Base-by-base conservation (phyloP, 2,329 filamentous ascomycete species). In the Epicoccum sorghinum region DNA sequence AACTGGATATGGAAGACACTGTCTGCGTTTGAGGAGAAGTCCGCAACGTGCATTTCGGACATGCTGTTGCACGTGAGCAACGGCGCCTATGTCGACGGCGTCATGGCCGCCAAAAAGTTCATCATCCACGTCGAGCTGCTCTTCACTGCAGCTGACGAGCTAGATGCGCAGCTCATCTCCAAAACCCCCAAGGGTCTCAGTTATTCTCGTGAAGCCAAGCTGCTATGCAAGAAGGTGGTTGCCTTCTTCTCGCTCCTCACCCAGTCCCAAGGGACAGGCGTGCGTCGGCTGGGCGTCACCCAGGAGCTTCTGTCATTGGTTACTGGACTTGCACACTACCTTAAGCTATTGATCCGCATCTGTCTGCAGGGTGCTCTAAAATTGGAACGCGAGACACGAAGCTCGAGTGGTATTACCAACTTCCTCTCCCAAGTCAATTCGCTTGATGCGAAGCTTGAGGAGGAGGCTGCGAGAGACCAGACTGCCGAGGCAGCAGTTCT, bases 11-110 rank as follows among this genome's bases (percentile, higher is more conserved):
- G 95, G 95, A 97, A 95, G 73, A 95, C 96, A 4, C 81, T 99
- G 9, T 98, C 95, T 7, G 91, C 91, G 1, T 99, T 98, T 68
- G 95, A 99, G 75, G 95, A 99, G 75, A 96, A 93, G 4, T 97
- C 93, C 3, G 95, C 95, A 4, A 95, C 93, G 10, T 98, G 95
- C 78, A 99, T 99, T 63, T 98, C 95, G 10, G 95, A 99, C 73
- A 99, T 99, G 95, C 86, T 99, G 42, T 81, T 99, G 52, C 93
- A 99, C 74, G 95, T 99, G 58, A 98, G 93, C 81, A 99, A 99
- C 72, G 95, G 93, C 32, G 91, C 91, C 22, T 98, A 98, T 73
- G 85, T 97, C 54, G 93, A 98, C 70, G 95, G 95, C 18, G 92
- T 99, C 35, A 83, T 97, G 69, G 90, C 96, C 23, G 95, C 95